Percentiles rank a stretch among this genome's conserved stretches.
Conservation (phyloP, 2,329 filamentous ascomycete genomes). For the Huntiella omanensis region DNA sequence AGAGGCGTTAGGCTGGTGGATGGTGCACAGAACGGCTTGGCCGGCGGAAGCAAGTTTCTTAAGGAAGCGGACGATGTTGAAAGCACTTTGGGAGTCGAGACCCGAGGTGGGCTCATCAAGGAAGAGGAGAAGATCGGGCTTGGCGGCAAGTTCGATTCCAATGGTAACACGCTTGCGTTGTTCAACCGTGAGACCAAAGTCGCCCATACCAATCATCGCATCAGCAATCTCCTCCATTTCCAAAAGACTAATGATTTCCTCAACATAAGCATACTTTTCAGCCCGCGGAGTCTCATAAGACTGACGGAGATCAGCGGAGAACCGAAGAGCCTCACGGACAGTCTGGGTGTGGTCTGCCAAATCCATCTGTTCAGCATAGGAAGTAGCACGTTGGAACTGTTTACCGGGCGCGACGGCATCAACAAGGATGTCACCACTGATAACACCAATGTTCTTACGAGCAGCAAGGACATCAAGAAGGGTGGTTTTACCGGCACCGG, state of each 20-base stretch:
- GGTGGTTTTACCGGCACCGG: slow-evolving; percentile 76
- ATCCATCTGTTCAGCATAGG: slow-evolving; percentile 44
- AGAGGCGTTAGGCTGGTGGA: slow-evolving; percentile 74
- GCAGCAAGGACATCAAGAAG: slow-evolving; percentile 55
- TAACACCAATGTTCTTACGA: slow-evolving; percentile 42
- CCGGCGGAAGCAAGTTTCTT: slow-evolving; percentile 55
- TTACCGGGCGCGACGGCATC: slow-evolving; percentile 37
- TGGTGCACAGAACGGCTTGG: slow-evolving; percentile 78
- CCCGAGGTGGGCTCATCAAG: slow-evolving; percentile 64
- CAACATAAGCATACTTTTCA: slow-evolving; percentile 41
- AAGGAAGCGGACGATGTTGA: slow-evolving; percentile 51
- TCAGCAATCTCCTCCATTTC: slow-evolving; percentile 42
- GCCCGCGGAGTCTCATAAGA: slow-evolving; percentile 30
- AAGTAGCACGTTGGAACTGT: slow-evolving; percentile 42
- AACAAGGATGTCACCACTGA: slow-evolving; percentile 36
- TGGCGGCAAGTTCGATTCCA: slow-evolving; percentile 73
- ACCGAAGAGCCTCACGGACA: slow-evolving; percentile 43
- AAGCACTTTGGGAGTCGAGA: slow-evolving; percentile 49
- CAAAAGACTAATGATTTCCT: slow-evolving; percentile 39
- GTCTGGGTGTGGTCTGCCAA: slow-evolving; percentile 43
- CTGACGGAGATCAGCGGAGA: slow-evolving; percentile 43
- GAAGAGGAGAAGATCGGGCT: slow-evolving; percentile 58
- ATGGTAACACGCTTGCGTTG: slow-evolving; percentile 68
- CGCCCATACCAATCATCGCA: slow-evolving; percentile 36
- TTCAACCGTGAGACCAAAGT: slow-evolving; percentile 53